Evolutionary conservation across 2,329 filamentous ascomycete genomes (phyloP), one percentile per base, ranked within the genome.

Genomic region (Epicoccum sorghinum): DNA sequence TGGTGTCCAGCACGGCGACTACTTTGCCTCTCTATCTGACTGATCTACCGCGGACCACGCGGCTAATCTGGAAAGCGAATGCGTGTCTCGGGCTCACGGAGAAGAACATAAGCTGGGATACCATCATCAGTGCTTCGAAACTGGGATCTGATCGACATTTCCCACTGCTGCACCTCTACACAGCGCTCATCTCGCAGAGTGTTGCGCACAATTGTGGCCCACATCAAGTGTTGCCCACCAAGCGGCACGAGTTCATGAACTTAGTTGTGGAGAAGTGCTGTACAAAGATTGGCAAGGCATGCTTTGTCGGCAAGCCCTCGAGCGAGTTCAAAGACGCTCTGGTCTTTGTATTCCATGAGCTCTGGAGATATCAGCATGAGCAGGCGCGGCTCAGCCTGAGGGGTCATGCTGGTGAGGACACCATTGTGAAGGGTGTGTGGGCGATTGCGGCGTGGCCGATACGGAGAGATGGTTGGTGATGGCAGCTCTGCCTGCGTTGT

Each of bases 361-460:
- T 73, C 22, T 48, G 60, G 37, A 25, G 64, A 36, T 59, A 62
- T 35, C 69, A 72, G 38, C 8, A 63, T 7, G 60, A 65, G 23
- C 62, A 64, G 45, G 53, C 59, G 8, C 61, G 59, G 27, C 48
- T 65, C 24, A 72, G 68, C 38, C 45, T 73, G 49, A 61, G 67
- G 25, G 69, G 67, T 2, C 57, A 61, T 38, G 58, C 60, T 2
- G 60, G 61, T 2, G 69, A 73, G 39, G 66, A 68, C 6, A 22
- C 27, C 9, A 46, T 72, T 7, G 66, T 65, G 3, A 83, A 65
- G 52, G 83, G 83, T 0, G 76, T 82, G 18, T 83, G 60, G 29
- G 80, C 78, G 1, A 42, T 57, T 7, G 38, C 53, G 6, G 24
- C n/a, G 4, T 56, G 53, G 53, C 35, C 47, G 22, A 44, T 51